These are phyloP conservation scores for Candida ulmi DNA, from an alignment of 805 yeast species.

Conservation along the genomic window DNA sequence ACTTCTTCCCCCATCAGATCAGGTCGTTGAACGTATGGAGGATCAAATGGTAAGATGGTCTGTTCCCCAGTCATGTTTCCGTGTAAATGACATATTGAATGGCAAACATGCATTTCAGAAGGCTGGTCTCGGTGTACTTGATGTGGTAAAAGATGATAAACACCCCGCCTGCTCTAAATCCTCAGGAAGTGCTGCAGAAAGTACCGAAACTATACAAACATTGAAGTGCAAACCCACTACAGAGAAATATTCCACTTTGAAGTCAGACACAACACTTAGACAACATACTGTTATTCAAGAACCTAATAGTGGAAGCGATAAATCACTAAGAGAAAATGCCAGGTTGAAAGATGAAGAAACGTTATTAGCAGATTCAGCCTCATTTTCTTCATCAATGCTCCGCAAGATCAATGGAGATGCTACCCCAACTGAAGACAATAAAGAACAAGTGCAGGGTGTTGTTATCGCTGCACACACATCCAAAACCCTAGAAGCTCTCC, in stretches of 20 bases:
- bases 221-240: too few species aligned
- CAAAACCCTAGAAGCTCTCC: conserved; percentile 6
- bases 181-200: neutral
- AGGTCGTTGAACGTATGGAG: conserved; percentile 28
- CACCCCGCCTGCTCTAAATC: neutral
- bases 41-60: conserved; percentile 31
- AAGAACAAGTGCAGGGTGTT: neutral
- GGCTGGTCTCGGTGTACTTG: conserved; percentile 12
- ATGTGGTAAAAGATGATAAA: neutral
- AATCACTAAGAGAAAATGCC: too few species aligned
- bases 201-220: too few species aligned
- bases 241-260: too few species aligned
- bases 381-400: conserved; percentile 5
- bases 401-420: neutral
- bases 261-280: too few species aligned
- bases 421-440: neutral
- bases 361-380: neutral
- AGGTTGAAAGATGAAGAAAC: neutral
- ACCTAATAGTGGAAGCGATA: too few species aligned
- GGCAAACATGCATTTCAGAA: conserved; percentile 31
- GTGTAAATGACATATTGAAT: conserved; percentile 23
- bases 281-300: too few species aligned
- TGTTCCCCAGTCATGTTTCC: conserved; percentile 23
- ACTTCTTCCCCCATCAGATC: conserved; percentile 20
- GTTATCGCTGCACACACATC: too few species aligned